Conservation (phyloP, 768 basidiomycete genomes). For the Trichaptum fuscoviolaceum region DNA sequence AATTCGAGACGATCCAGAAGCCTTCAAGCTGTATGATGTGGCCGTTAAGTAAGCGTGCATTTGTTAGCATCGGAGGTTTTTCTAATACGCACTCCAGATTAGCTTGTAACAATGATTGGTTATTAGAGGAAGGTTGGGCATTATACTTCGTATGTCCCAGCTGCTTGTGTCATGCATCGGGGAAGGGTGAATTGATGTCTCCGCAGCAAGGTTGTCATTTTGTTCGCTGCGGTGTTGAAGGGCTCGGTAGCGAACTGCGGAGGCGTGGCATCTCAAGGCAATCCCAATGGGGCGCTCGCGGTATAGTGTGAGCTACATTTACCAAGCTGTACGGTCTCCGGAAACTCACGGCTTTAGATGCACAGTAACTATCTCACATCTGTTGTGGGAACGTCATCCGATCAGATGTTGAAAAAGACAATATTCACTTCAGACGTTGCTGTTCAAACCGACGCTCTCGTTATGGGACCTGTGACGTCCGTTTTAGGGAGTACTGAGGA, state of each 20-base stretch:
- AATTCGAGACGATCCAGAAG: slow-evolving; percentile 46
- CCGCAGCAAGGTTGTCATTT: slow-evolving; percentile 67
- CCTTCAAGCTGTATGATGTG: slow-evolving; percentile 62
- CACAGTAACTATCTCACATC: slow-evolving; percentile 47
- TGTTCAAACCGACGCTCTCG: slow-evolving; percentile 47
- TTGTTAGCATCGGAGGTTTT: not conserved
- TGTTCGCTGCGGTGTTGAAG: slow-evolving; percentile 56
- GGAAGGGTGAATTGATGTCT: not conserved
- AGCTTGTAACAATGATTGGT: slow-evolving; percentile 63
- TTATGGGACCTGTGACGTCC: slow-evolving; percentile 21
- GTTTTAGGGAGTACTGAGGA: slow-evolving; percentile 26
- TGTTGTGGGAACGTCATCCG: slow-evolving; percentile 38
- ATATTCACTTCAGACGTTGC: slow-evolving; percentile 56
- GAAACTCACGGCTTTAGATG: not conserved
- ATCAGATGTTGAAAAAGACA: slow-evolving; percentile 45
- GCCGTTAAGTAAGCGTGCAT: slow-evolving; percentile 49
- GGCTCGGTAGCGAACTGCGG: slow-evolving; percentile 62
- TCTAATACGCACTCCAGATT: slow-evolving; percentile 32
- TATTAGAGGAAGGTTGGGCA: slow-evolving; percentile 67
- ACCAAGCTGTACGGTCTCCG: slow-evolving; percentile 1
- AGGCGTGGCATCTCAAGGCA: slow-evolving; percentile 61
- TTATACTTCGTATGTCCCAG: slow-evolving; percentile 47
- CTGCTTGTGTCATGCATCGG: slow-evolving; percentile 5
- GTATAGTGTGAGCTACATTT: slow-evolving; percentile 50
- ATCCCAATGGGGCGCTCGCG: slow-evolving; percentile 67